Conservation (phyloP, 768 basidiomycete species). For the Boletus rubroflammeus region DNA sequence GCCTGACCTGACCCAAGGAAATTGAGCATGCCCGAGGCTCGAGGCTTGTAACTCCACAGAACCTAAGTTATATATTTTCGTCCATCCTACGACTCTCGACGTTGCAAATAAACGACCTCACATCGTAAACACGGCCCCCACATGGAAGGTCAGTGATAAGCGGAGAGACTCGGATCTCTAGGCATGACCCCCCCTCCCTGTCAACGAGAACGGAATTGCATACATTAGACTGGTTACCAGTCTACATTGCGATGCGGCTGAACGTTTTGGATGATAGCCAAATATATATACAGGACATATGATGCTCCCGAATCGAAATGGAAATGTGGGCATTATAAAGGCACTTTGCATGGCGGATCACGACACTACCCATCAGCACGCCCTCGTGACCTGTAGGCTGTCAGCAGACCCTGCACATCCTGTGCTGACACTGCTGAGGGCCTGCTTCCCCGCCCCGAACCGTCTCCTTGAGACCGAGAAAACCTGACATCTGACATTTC, state of each 20-base stretch:
- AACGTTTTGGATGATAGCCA: neutral
- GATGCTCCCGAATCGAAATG: neutral
- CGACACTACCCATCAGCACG: neutral
- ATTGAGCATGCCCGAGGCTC: neutral
- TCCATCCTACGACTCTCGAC: no score
- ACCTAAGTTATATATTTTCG: no score
- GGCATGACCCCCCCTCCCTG: neutral
- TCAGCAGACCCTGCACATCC: slow-evolving; percentile 12
- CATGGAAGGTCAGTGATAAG: neutral
- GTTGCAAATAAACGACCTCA: no score
- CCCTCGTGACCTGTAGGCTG: neutral
- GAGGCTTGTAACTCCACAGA: neutral
- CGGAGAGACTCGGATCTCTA: neutral
- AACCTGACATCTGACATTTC: neutral
- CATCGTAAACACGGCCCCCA: slow-evolving; percentile 11
- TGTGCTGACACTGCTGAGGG: neutral
- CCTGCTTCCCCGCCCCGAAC: neutral
- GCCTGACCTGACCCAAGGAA: neutral
- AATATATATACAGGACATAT: neutral
- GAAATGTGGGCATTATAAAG: slow-evolving; percentile 2
- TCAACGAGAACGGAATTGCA: neutral
- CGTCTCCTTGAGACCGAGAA: neutral
- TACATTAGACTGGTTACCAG: no score
- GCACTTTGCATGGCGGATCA: neutral
- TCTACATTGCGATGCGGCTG: neutral